A percentile compares a stretch with the other conserved stretches of the same genome.
These are phyloP conservation scores for Blepharisma japonicum DNA, from an alignment of 73 alveolate species.

Conservation along the genomic window DNA sequence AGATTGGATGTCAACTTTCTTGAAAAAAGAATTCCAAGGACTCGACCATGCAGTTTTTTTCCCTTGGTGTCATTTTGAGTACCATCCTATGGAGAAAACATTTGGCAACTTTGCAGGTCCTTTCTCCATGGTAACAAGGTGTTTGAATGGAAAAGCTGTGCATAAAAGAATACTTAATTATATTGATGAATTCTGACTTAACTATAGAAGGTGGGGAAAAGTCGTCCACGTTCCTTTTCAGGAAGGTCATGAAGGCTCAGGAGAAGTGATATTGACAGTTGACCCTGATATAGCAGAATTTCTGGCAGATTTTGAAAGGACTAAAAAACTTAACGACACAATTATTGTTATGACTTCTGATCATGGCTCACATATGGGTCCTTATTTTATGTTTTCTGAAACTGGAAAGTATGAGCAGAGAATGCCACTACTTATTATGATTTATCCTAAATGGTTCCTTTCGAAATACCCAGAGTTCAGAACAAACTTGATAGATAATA, in stretches of 20 bases:
- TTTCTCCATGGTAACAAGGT: not conserved
- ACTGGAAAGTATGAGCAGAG: not conserved
- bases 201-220: conserved; percentile 12
- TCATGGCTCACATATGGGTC: conserved; percentile 32
- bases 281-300: conserved; percentile 28
- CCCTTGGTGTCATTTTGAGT: not conserved
- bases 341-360: conserved; percentile 13
- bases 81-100: not conserved
- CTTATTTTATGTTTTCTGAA: not conserved
- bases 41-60: not conserved
- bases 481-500: not conserved
- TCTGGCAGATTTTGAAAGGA: not conserved
- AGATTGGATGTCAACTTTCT: not conserved
- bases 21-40: not conserved
- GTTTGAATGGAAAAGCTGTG: conserved; percentile 29
- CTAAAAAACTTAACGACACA: conserved; percentile 29
- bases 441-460: not conserved
- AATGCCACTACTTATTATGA: not conserved
- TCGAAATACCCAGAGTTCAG: not conserved
- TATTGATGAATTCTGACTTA: conserved; percentile 26
- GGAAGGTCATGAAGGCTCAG: conserved; percentile 34
- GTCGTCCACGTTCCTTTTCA: not conserved
- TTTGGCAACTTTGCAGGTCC: conserved; percentile 26
- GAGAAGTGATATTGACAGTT: conserved; percentile 7
- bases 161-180: not conserved